phyloP scores from a whole-genome alignment of 257 asterid species.

The Leptodermis oblonga region DNA sequence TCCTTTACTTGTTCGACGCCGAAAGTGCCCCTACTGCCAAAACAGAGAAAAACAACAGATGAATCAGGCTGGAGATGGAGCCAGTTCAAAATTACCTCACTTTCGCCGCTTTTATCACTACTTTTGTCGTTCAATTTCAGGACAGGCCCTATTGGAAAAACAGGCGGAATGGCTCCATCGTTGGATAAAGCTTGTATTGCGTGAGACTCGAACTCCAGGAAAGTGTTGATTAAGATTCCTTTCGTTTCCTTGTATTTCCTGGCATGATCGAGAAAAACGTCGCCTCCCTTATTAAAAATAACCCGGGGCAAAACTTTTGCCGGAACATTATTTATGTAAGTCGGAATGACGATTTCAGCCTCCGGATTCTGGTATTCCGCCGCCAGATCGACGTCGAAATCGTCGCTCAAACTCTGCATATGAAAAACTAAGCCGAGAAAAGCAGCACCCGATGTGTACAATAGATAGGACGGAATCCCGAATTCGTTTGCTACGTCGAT shows the following conservation, averaged over 20 bases:
- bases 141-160: constrained; percentile 30
- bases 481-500: constrained; percentile 50
- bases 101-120: not conserved
- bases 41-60: constrained; percentile 20
- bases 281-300: not conserved
- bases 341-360: constrained; percentile 17
- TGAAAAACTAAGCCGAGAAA: constrained; percentile 25
- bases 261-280: not conserved
- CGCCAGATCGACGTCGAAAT: constrained; percentile 12
- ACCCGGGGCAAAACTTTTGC: constrained; percentile 14
- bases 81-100: constrained; percentile 19
- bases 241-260: constrained; percentile 21
- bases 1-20: constrained; percentile 17
- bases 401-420: constrained; percentile 21
- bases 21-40: constrained; percentile 23
- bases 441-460: constrained; percentile 45
- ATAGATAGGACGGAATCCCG: constrained; percentile 39
- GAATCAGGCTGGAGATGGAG: constrained; percentile 15
- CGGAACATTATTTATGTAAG: constrained; percentile 21
- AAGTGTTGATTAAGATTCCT: constrained; percentile 29
- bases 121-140: constrained; percentile 4
- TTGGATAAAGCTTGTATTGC: constrained; percentile 20
- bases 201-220: constrained; percentile 24
- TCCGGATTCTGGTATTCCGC: constrained; percentile 18
- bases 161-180: constrained; percentile 21